Evolutionary conservation across 176 grass and related monocot genomes (phyloP).

Genomic region (Stipa capillata): DNA sequence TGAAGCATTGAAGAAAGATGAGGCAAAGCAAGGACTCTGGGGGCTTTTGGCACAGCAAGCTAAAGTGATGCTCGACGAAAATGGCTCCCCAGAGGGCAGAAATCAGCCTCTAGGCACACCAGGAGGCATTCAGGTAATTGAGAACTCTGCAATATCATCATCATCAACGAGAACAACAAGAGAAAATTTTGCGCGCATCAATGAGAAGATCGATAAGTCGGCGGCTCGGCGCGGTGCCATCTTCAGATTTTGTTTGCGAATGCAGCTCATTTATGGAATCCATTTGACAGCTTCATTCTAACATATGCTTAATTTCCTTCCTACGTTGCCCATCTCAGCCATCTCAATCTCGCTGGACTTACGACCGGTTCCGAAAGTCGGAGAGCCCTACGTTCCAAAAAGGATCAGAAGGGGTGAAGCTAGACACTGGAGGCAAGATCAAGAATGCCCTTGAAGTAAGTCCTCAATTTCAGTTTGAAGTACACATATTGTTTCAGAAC

Average conservation of each 20-base stretch:
- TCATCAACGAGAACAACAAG: no score
- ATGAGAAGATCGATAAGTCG: no score
- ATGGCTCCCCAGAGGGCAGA: conserved; percentile 8
- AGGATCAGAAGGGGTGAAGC: conserved; percentile 34
- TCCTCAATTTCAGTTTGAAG: no score
- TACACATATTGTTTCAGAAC: no score
- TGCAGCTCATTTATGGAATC: neutral
- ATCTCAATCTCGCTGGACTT: conserved; percentile 50
- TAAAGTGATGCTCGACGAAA: conserved; percentile 66
- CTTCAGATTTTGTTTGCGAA: neutral
- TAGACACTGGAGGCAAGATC: conserved; percentile 82
- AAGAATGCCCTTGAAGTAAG: conserved; percentile 65
- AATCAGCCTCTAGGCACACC: neutral
- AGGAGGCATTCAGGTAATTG: conserved; percentile 21
- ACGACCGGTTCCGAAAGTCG: conserved; percentile 38
- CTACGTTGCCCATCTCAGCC: conserved; percentile 9
- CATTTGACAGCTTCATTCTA: no score
- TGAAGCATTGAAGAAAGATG: neutral
- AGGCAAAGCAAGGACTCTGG: conserved; percentile 58
- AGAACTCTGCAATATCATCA: no score
- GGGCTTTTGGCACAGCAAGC: conserved; percentile 55
- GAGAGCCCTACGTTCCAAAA: conserved; percentile 44
- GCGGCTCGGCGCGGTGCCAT: neutral
- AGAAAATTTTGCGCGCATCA: no score
- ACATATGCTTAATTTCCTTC: neutral